These are phyloP conservation scores for Trichoderma guizhouense DNA, from an alignment of 2,329 filamentous ascomycete genomes.

Conservation along the genomic window DNA sequence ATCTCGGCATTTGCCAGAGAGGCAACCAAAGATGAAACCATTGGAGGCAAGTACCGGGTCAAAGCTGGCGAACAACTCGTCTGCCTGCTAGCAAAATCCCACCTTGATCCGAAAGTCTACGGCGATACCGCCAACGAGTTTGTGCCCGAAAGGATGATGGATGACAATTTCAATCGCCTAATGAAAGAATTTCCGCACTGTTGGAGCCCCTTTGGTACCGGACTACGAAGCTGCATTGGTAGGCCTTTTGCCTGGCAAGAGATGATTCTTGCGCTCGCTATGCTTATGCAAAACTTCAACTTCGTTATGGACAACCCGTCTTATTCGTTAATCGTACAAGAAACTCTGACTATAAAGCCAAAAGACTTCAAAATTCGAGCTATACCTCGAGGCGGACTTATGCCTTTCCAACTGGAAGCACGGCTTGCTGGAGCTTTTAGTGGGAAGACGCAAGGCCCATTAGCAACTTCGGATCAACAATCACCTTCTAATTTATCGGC, in stretches of 20 bases:
- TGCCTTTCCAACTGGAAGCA: not conserved
- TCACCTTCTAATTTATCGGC: not conserved
- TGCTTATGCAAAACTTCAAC: constrained; percentile 62
- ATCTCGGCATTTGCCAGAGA: not conserved
- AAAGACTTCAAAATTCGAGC: constrained; percentile 56
- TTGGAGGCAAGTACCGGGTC: constrained; percentile 57
- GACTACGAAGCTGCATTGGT: constrained; percentile 62
- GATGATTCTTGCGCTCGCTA: constrained; percentile 50
- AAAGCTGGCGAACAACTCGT: constrained; percentile 43
- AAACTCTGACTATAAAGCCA: constrained; percentile 54
- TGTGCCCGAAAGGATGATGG: constrained; percentile 62
- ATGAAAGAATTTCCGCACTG: constrained; percentile 34
- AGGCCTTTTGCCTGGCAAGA: constrained; percentile 67
- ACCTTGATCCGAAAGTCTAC: constrained; percentile 56
- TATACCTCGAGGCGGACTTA: constrained; percentile 36
- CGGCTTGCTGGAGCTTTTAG: not conserved
- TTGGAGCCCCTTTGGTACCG: constrained; percentile 59
- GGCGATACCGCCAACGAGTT: constrained; percentile 60
- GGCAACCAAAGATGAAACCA: constrained; percentile 35
- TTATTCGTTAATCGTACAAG: constrained; percentile 45
- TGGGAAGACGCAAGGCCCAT: not conserved
- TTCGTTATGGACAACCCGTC: constrained; percentile 45
- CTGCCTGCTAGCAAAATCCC: constrained; percentile 47
- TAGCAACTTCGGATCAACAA: not conserved
- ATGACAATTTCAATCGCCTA: constrained; percentile 53